phyloP scores from a whole-genome alignment of 2,329 filamentous ascomycete species.

The Pseudogymnoascus sp. region DNA sequence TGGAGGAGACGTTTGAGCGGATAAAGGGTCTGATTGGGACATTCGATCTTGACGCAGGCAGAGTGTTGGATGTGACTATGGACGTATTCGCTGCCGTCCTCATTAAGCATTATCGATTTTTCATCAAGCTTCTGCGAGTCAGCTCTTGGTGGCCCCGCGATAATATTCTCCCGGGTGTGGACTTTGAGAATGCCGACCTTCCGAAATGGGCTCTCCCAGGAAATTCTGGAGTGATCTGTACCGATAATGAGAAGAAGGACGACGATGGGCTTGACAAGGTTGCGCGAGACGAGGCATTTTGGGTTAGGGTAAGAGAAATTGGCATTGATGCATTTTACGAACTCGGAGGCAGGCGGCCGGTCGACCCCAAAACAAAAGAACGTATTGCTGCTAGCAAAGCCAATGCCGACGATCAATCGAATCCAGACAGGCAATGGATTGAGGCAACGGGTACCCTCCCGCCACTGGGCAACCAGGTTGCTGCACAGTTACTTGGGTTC shows the following conservation, averaged over 20 bases:
- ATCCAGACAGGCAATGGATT: constrained; percentile 64
- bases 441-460: constrained; percentile 71
- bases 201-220: constrained; percentile 77
- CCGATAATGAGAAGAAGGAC: constrained; percentile 61
- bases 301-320: constrained; percentile 65
- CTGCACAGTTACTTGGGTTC: constrained; percentile 91
- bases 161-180: constrained; percentile 36
- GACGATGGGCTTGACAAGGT: constrained; percentile 47
- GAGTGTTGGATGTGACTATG: constrained; percentile 86
- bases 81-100: constrained; percentile 92
- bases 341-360: constrained; percentile 63
- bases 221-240: constrained; percentile 52
- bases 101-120: constrained; percentile 88
- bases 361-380: constrained; percentile 45
- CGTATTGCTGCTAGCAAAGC: constrained; percentile 35
- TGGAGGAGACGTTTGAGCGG: constrained; percentile 78
- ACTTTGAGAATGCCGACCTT: constrained; percentile 50
- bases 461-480: constrained; percentile 78
- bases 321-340: constrained; percentile 85
- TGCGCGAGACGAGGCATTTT: constrained; percentile 67
- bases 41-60: constrained; percentile 91
- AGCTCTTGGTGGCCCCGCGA: constrained; percentile 96
- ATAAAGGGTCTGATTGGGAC: constrained; percentile 93
- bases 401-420: constrained; percentile 17
- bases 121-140: constrained; percentile 80